A percentile compares a stretch with the other conserved stretches of the same genome.
phyloP scores from a whole-genome alignment of 768 basidiomycete genomes.

The Lactarius sanguifluus region DNA sequence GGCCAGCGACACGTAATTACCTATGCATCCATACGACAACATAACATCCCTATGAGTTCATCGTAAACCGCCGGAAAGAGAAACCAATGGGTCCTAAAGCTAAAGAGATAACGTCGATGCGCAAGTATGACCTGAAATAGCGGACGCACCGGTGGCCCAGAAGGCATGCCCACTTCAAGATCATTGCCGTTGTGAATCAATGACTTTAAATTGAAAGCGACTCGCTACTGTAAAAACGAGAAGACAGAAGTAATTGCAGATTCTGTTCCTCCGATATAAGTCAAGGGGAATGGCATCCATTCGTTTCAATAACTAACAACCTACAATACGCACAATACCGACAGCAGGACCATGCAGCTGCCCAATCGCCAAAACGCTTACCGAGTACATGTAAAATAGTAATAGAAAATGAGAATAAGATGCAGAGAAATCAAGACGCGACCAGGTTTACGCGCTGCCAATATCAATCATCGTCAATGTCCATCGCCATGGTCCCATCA shows the following conservation, averaged over 20 bases:
- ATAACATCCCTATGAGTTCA: slow-evolving; percentile 41
- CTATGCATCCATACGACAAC: slow-evolving; percentile 39
- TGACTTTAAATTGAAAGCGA: too few relatives aligned
- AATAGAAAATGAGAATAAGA: slow-evolving; percentile 7
- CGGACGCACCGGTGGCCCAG: slow-evolving; percentile 17
- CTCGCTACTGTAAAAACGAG: too few relatives aligned
- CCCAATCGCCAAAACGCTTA: slow-evolving; percentile 10
- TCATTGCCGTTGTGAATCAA: too few relatives aligned
- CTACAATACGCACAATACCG: slow-evolving; percentile 15
- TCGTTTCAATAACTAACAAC: slow-evolving; percentile 6
- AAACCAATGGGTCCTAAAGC: slow-evolving; percentile 29
- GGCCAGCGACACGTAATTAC: slow-evolving; percentile 32
- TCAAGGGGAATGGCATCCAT: neutral
- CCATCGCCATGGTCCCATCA: slow-evolving; percentile 27
- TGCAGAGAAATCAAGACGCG: neutral
- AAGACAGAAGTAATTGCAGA: too few relatives aligned
- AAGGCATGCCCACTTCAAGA: too few relatives aligned
- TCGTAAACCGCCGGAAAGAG: slow-evolving; percentile 27
- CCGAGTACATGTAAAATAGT: slow-evolving; percentile 16
- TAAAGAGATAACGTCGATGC: slow-evolving; percentile 16
- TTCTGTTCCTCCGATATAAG: too few relatives aligned
- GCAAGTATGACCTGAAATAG: neutral
- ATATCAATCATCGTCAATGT: slow-evolving; percentile 25
- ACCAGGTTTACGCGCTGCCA: neutral
- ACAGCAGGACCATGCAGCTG: neutral